These are phyloP conservation scores for Fusarium poae DNA, from an alignment of 2,329 filamentous ascomycete species.

Conservation along the genomic window DNA sequence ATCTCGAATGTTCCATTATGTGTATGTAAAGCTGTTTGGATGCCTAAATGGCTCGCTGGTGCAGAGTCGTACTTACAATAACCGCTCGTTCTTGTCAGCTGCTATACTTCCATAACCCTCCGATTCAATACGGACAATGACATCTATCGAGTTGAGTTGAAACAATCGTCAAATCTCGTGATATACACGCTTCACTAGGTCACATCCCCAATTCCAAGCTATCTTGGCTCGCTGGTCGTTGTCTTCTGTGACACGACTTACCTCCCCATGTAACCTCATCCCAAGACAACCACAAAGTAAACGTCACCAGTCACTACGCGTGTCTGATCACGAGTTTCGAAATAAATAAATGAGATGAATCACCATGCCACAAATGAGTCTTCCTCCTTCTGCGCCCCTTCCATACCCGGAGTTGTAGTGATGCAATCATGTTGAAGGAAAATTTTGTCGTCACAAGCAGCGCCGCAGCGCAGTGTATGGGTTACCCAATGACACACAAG, in stretches of 20 bases:
- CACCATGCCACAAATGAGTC: constrained; percentile 25
- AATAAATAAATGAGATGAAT: constrained; percentile 31
- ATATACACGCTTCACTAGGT: constrained; percentile 42
- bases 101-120: constrained; percentile 37
- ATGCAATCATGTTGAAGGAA: constrained; percentile 37
- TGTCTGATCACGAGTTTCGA: constrained; percentile 31
- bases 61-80: constrained; percentile 24
- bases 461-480: constrained; percentile 38
- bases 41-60: constrained; percentile 39
- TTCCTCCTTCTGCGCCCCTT: constrained; percentile 25
- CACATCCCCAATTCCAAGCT: constrained; percentile 32
- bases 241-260: constrained; percentile 35
- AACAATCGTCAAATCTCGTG: constrained; percentile 42
- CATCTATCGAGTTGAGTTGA: constrained; percentile 38
- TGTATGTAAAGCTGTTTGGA: constrained; percentile 43
- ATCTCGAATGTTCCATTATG: constrained; percentile 44
- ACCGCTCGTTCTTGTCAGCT: constrained; percentile 23
- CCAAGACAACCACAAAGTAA: constrained; percentile 30
- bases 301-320: constrained; percentile 39
- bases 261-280: constrained; percentile 34
- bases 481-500: constrained; percentile 46
- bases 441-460: constrained; percentile 29
- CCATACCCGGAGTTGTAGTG: constrained; percentile 19
- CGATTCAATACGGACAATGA: constrained; percentile 22
- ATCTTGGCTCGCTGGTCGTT: constrained; percentile 31